Percentiles rank a stretch among this genome's conserved stretches.
phyloP scores from a whole-genome alignment of 2,329 filamentous ascomycete species.

The Botryotinia globosa region DNA sequence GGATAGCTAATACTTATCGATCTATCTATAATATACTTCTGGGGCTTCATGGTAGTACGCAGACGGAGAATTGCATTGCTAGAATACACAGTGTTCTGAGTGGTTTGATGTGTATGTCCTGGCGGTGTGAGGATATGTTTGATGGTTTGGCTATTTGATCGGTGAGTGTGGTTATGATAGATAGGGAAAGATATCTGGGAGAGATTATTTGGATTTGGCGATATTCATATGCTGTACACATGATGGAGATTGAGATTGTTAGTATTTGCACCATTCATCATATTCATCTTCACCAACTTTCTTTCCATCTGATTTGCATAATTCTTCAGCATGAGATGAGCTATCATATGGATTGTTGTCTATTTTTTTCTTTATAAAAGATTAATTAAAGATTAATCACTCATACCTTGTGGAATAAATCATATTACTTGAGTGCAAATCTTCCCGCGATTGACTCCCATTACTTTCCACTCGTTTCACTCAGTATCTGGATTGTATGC shows the following conservation, averaged over 20 bases:
- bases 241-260: not conserved
- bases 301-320: accelerated
- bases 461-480: not conserved
- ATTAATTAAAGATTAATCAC: accelerated
- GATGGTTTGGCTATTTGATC: not conserved
- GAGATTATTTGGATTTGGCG: not conserved
- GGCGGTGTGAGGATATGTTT: not conserved
- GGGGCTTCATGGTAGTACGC: not conserved
- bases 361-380: not conserved
- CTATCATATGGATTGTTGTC: not conserved
- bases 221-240: not conserved
- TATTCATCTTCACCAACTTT: not conserved
- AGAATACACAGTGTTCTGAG: not conserved
- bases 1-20: not conserved
- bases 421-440: not conserved
- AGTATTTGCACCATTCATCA: not conserved
- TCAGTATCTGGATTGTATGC: not conserved
- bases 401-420: not conserved
- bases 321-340: not conserved
- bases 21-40: not conserved
- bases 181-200: no score
- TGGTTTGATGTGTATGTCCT: not conserved
- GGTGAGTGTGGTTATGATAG: no score
- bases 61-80: not conserved
- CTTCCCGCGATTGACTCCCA: not conserved